phyloP scores from a whole-genome alignment of 129 eudicot species.

The Calendula officinalis region DNA sequence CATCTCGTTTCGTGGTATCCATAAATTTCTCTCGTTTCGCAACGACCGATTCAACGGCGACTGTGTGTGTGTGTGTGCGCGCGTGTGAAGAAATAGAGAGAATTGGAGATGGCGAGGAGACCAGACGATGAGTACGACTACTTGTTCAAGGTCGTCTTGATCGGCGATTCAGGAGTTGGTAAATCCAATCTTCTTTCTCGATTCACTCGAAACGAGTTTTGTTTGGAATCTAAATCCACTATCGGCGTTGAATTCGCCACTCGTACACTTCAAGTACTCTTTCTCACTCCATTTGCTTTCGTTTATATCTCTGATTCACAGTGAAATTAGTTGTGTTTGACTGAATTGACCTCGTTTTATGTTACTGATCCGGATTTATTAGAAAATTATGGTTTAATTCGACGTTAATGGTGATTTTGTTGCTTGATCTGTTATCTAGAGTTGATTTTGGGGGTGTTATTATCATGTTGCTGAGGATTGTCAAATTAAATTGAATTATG shows the following conservation, averaged over 20 bases:
- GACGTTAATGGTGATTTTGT: neutral
- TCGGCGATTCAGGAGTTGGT: conserved; percentile 39
- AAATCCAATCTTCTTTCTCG: conserved; percentile 43
- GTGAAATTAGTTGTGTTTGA: conserved; percentile 5
- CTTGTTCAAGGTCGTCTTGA: conserved; percentile 34
- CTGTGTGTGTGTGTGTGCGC: no score
- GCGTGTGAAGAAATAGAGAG: neutral
- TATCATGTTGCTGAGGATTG: neutral
- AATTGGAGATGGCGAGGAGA: conserved; percentile 31
- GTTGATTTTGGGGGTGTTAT: neutral
- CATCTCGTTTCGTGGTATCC: conserved; percentile 1
- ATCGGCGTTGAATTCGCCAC: conserved; percentile 95
- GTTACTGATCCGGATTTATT: neutral
- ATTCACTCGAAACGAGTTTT: conserved; percentile 79
- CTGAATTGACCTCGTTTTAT: neutral
- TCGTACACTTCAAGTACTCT: conserved; percentile 73
- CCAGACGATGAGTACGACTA: conserved; percentile 38
- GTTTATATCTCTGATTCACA: neutral
- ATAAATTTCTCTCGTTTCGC: neutral
- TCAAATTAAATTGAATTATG: neutral
- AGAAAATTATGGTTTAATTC: neutral
- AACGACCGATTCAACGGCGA: conserved; percentile 1
- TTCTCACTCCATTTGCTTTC: neutral
- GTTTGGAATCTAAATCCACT: conserved; percentile 90
- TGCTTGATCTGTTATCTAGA: conserved; percentile 17